Evolutionary conservation across 2,329 filamentous ascomycete genomes (phyloP).

Genomic region (Clarireedia homoeocarpa): DNA sequence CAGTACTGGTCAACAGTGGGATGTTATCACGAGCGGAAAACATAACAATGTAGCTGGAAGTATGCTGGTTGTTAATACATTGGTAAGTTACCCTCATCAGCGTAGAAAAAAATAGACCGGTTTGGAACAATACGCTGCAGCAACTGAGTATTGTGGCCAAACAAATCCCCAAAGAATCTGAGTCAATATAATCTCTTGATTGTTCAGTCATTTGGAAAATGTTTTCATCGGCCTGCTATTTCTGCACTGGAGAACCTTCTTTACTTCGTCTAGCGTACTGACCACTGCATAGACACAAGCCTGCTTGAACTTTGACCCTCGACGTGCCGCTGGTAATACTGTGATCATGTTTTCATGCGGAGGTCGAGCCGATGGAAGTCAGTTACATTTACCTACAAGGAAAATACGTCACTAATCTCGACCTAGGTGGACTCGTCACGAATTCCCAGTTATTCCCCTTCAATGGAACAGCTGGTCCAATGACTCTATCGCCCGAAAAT

Average conservation of each 20-base stretch:
- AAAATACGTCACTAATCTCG: neutral
- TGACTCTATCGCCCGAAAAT: conserved; percentile 38
- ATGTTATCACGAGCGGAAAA: conserved; percentile 39
- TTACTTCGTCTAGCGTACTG: neutral
- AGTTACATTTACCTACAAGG: neutral
- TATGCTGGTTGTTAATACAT: conserved; percentile 45
- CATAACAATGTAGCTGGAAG: conserved; percentile 40
- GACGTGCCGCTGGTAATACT: conserved; percentile 42
- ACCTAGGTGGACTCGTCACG: conserved; percentile 3
- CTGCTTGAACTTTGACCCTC: conserved; percentile 50
- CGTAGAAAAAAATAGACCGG: too few relatives aligned
- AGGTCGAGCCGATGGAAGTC: conserved; percentile 8
- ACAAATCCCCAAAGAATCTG: neutral
- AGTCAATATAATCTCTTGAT: neutral
- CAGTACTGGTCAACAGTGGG: conserved; percentile 35
- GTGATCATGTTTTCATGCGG: conserved; percentile 42
- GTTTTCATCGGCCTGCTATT: neutral
- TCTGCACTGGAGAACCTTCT: neutral
- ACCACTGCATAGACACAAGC: conserved; percentile 38
- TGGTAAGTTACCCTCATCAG: conserved; percentile 27
- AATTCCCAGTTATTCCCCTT: conserved; percentile 8
- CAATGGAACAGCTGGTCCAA: conserved; percentile 26
- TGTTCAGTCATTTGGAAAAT: neutral
- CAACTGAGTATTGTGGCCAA: too few relatives aligned
- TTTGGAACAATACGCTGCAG: too few relatives aligned